Base-by-base conservation (phyloP, 2,329 filamentous ascomycete genomes). In the Nothopassalora personata region DNA sequence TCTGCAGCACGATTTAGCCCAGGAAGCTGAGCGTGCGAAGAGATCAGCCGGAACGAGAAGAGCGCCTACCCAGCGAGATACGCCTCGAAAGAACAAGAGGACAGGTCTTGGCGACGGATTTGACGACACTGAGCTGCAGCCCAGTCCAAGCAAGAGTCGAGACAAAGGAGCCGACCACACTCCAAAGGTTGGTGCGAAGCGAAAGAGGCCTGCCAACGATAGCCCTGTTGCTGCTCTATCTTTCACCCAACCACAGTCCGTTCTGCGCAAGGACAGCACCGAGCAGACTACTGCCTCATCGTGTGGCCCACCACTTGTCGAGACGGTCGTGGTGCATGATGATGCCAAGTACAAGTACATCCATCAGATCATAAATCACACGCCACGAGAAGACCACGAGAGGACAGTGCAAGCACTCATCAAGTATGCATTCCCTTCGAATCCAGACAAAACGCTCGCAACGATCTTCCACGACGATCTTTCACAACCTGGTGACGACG, bases 321-420 rank as follows among this genome's bases (percentile, higher is more conserved):
- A 57, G 13, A 48, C 18, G 0, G 36, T 52, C 13, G 50, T 53
- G 18, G 46, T 57, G 45, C 53, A 51, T 18, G 53, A 54, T 11
- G 64, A 68, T 43, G 58, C 56, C 31, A 64, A 63, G 55, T 70
- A 66, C 50, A 65, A 71, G 18, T 76, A 82, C 54, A 74, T 90
- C 43, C 85, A 85, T 64, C 80, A 85, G 1, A 78, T 89, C 2
- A 76, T 91, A 1, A 83, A 86, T 61, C 85, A 90, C 64, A 80
- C 80, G 8, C 77, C 80, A 15, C 75, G 77, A 0, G 79, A 79
- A 49, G 78, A 79, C 15, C 80, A 83, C 46, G 80, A 85, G 2
- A 80, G 86, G 15, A 86, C 85, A 0, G 82, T 93, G 49, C 88
- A 93, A 66, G 79, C 82, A 1, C 76, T 93, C 15, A 81, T 86